Evolutionary conservation across 2,329 filamentous ascomycete species (phyloP).

Genomic region (Arthrobotrys sphaeroides): DNA sequence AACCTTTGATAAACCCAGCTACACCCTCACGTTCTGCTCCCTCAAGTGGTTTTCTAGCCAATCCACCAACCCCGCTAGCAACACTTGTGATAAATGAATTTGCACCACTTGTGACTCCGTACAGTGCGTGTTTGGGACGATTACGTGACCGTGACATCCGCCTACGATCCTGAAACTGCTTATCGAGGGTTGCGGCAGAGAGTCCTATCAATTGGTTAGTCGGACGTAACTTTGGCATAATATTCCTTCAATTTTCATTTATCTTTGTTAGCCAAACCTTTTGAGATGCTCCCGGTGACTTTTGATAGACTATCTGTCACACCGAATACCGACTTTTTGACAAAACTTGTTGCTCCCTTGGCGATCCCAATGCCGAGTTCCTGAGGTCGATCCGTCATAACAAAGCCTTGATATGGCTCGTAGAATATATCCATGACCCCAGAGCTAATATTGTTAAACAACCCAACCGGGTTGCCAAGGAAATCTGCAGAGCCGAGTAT

Average conservation of each 20-base stretch:
- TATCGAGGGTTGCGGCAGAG: conserved; percentile 93
- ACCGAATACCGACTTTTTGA: conserved; percentile 98
- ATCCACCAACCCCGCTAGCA: conserved; percentile 89
- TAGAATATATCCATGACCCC: conserved; percentile 99
- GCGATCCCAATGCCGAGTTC: conserved; percentile 95
- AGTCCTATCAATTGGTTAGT: conserved; percentile 65
- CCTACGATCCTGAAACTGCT: conserved; percentile 96
- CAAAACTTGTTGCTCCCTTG: conserved; percentile 94
- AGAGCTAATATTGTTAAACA: conserved; percentile 98
- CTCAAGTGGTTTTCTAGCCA: conserved; percentile 92
- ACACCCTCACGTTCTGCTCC: conserved; percentile 95
- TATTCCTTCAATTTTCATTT: too few species aligned
- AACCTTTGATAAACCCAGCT: conserved; percentile 94
- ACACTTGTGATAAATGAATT: conserved; percentile 94
- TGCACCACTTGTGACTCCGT: conserved; percentile 92
- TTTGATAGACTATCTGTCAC: conserved; percentile 98
- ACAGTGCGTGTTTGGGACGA: conserved; percentile 94
- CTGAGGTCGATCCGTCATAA: conserved; percentile 94
- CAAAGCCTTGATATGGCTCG: conserved; percentile 96
- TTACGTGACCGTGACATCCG: conserved; percentile 94
- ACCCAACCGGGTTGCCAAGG: conserved; percentile 92
- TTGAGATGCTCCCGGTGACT: conserved; percentile 95
- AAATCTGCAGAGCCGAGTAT: conserved; percentile 97
- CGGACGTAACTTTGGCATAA: background rate
- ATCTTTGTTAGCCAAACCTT: conserved; percentile 64